Percentiles rank a stretch among this genome's conserved stretches.
Evolutionary conservation across 1,284 basidiomycete species (phyloP).

Genomic region (Coniophora puteana): DNA sequence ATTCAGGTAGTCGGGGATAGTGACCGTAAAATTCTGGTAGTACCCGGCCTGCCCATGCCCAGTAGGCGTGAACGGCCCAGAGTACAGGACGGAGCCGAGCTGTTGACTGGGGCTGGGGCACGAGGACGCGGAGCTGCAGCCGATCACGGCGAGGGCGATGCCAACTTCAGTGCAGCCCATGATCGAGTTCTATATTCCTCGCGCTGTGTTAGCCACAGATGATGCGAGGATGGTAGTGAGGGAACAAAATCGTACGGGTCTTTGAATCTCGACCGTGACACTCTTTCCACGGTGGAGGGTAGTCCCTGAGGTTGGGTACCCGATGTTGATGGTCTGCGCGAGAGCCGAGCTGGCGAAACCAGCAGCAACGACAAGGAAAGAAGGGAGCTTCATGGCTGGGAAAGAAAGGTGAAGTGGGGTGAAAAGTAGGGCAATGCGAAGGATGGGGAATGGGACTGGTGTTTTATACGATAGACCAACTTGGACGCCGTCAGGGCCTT

Average conservation of each 20-base stretch:
- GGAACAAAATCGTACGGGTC: constrained; percentile 12
- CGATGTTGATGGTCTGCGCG: constrained; percentile 26
- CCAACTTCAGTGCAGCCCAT: constrained; percentile 22
- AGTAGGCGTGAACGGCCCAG: constrained; percentile 20
- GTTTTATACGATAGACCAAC: too few species aligned
- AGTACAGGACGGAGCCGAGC: constrained; percentile 24
- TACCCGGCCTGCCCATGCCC: constrained; percentile 15
- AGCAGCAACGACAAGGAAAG: background rate
- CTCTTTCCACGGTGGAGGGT: constrained; percentile 15
- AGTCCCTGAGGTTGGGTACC: constrained; percentile 18
- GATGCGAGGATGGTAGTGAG: too few species aligned
- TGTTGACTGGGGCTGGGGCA: constrained; percentile 18
- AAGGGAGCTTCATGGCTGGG: constrained; percentile 8
- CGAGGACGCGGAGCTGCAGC: constrained; percentile 11
- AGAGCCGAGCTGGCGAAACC: constrained; percentile 11
- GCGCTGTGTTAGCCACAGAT: constrained; percentile 1
- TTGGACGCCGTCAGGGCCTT: too few species aligned
- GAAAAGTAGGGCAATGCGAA: too few species aligned
- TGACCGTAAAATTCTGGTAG: constrained; percentile 29
- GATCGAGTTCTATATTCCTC: constrained; percentile 12
- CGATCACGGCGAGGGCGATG: constrained; percentile 23
- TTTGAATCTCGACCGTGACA: constrained; percentile 13
- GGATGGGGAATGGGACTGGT: too few species aligned
- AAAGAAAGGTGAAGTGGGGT: too few species aligned
- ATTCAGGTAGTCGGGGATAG: constrained; percentile 8